A percentile compares a stretch with the other conserved stretches of the same genome.
phyloP scores from a whole-genome alignment of 1,139 yeast species.

The Hyphopichia pseudoburtonii region DNA sequence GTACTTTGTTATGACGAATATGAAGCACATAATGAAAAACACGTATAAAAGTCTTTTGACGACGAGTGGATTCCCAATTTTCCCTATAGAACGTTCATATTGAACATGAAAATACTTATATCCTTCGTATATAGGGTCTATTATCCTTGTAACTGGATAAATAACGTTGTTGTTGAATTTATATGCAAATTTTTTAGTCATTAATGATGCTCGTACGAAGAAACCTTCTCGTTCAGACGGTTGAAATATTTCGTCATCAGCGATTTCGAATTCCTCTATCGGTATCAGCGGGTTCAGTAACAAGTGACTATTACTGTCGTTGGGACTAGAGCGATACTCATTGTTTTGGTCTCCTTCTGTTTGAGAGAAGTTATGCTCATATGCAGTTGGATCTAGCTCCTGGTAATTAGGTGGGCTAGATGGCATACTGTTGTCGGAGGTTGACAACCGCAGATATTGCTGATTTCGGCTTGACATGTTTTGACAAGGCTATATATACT shows the following conservation, averaged over 20 bases:
- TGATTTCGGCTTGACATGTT: slow-evolving; percentile 1
- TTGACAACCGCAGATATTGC: slow-evolving; percentile 4
- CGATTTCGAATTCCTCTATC: slow-evolving; percentile 46
- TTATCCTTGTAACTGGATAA: slow-evolving; percentile 52
- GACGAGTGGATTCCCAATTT: slow-evolving; percentile 82
- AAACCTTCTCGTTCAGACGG: slow-evolving; percentile 20
- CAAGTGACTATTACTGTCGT: too few relatives aligned
- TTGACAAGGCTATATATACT: not conserved
- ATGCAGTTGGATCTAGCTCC: slow-evolving; percentile 2
- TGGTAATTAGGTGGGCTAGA: slow-evolving; percentile 2
- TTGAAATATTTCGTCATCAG: slow-evolving; percentile 22
- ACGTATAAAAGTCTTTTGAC: slow-evolving; percentile 77
- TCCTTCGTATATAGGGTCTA: slow-evolving; percentile 70
- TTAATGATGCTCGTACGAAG: slow-evolving; percentile 27
- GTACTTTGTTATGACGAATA: slow-evolving; percentile 58
- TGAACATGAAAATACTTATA: slow-evolving; percentile 44
- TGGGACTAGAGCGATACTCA: too few relatives aligned
- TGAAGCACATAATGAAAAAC: slow-evolving; percentile 53
- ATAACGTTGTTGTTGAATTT: slow-evolving; percentile 47
- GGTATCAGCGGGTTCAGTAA: not conserved
- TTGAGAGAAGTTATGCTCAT: too few relatives aligned
- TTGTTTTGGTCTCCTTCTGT: too few relatives aligned
- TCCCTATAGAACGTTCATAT: slow-evolving; percentile 58
- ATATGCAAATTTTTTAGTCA: slow-evolving; percentile 33
- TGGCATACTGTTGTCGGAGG: slow-evolving; percentile 3